Base-by-base conservation (phyloP, 148 eudicot genomes). In the Persicaria maculosa region DNA sequence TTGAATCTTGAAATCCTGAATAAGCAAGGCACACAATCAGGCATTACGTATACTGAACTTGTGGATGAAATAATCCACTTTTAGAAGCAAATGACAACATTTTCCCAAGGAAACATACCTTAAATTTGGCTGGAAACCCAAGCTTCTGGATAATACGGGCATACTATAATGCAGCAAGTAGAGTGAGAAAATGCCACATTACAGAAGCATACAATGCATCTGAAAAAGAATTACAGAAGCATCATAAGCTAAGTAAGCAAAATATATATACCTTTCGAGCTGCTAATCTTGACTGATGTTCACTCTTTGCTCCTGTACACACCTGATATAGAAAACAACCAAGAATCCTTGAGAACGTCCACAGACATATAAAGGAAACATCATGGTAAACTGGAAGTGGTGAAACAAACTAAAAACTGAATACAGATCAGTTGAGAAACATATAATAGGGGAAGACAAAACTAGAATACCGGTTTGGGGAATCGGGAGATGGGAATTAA, bases 241-340 rank as follows among this genome's bases (percentile, higher is more conserved):
- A 43, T 65, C 70, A 40, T 43, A 31, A 65, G 44, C 19, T 12
- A 36, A 36, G 43, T 43, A 12, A 8, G n/a, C 45, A 71, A 48
- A 17, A 74, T 19, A 53, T 46, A 31, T 58, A 25, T 78, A 89
- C 97, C 90, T 91, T 91, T 52, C 93, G 85, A 15, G 97, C 93
- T 0, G 93, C 97, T 55, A 89, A 74, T 77, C 86, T 89, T 12
- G 97, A 89, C 59, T 91, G 93, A 9, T 85, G 81, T 76, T 91
- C 97, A 68, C 97, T 91, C 85, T 91, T 91, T 71, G 97, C 97
- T 70, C 97, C 97, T 5, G 97, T 91, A 72, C 97, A 91, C 97
- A 65, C 70, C 70, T 65, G 70, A 65, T 5, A 5, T 40, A 65
- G 17, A 40, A 40, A 15, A 9, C 12, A 4, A 40, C n/a, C 68